phyloP scores from a whole-genome alignment of 768 basidiomycete species.

The Multifurca ochricompacta region DNA sequence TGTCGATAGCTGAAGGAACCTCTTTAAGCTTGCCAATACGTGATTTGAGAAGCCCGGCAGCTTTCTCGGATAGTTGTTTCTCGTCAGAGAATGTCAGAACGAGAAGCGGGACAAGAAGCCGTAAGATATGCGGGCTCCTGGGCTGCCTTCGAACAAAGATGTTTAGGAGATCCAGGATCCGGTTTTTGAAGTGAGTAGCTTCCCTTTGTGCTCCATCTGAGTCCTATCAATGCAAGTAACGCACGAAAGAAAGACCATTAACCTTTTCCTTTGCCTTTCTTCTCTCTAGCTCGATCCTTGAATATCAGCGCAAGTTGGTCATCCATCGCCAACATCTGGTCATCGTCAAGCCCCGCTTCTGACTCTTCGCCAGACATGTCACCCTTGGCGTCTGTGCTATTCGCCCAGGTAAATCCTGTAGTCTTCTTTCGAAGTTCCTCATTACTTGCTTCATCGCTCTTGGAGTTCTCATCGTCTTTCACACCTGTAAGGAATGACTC shows the following conservation, averaged over 20 bases:
- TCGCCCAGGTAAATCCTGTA: slow-evolving; percentile 51
- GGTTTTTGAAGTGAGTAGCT: slow-evolving; percentile 93
- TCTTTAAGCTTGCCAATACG: slow-evolving; percentile 73
- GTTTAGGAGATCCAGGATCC: slow-evolving; percentile 92
- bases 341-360: slow-evolving; percentile 85
- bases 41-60: slow-evolving; percentile 65
- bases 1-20: slow-evolving; percentile 39
- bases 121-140: slow-evolving; percentile 58
- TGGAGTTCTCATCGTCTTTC: slow-evolving; percentile 32
- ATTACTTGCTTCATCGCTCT: slow-evolving; percentile 45
- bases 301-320: slow-evolving; percentile 87
- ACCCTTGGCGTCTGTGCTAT: slow-evolving; percentile 48
- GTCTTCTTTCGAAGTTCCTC: slow-evolving; percentile 62
- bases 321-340: slow-evolving; percentile 97
- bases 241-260: slow-evolving; percentile 19
- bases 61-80: slow-evolving; percentile 83
- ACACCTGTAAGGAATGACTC: slow-evolving; percentile 27
- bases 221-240: not conserved
- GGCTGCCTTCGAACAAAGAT: slow-evolving; percentile 72
- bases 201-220: slow-evolving; percentile 68
- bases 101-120: slow-evolving; percentile 67
- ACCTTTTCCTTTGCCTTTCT: slow-evolving; percentile 64
- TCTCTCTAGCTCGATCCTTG: slow-evolving; percentile 54
- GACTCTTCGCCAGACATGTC: slow-evolving; percentile 49
- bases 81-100: slow-evolving; percentile 74